Evolutionary conservation across 2,329 filamentous ascomycete genomes (phyloP), one percentile per base, ranked within the genome.

Genomic region (Colletotrichum coccodes): DNA sequence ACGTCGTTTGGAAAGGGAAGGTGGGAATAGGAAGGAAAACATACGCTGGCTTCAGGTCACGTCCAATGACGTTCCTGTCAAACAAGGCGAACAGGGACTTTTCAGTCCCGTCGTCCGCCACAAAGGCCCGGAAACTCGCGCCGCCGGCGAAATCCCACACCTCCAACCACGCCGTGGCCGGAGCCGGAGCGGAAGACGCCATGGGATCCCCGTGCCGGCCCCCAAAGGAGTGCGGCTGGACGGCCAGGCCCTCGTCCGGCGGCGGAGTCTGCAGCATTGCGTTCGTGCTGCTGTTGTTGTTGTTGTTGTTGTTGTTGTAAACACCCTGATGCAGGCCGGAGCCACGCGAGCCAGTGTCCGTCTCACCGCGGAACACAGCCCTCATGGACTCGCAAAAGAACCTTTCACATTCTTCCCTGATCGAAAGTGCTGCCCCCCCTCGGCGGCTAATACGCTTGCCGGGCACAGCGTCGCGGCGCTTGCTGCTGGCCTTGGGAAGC

Each of bases 391-490:
- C 94, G 86, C 95, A 97, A 90, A 97, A 97, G 92, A 97, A 95
- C 89, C 95, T 98, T 94, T 97, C 95, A 97, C 95, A 97, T 94
- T 97, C 94, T 94, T 92, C 94, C 93, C 92, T 94, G 89, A 97
- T 97, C 86, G 91, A 91, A 85, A 93, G 90, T 92, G 94, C 91
- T 91, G 94, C 94, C 94, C 94, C 94, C 93, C 92, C 92, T 92
- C 87, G 88, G 79, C 88, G 86, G 80, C 83, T 82, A 79, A 80
- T 74, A 76, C 73, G 74, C 66, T 71, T 73, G 70, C 74, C 79
- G 75, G 79, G 79, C 74, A 78, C 79, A 72, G 81, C 80, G 40
- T 56, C 64, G 76, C 79, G 79, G 77, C 79, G 83, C 77, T 79
- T 81, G 71, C 73, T 74, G 67, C 65, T 83, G 77, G 80, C 81